phyloP scores from a whole-genome alignment of 257 asterid genomes.

The Solanum corneliomulleri region DNA sequence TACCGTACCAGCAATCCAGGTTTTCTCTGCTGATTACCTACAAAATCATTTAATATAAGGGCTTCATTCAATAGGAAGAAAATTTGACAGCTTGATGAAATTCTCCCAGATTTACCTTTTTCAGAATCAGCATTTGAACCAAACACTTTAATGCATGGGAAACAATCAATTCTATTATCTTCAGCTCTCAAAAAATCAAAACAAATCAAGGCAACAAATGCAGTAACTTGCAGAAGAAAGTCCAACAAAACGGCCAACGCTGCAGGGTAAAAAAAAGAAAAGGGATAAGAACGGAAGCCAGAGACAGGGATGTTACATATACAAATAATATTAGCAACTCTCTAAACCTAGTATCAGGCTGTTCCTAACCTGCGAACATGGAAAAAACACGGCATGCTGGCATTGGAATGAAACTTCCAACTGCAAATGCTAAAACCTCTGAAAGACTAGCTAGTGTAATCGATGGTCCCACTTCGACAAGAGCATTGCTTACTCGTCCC shows the following conservation, averaged over 20 bases:
- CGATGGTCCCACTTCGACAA: conserved; percentile 98
- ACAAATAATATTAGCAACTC: not conserved
- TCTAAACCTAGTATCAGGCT: not conserved
- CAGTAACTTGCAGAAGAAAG: conserved; percentile 95
- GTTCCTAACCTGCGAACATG: conserved; percentile 86
- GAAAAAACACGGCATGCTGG: conserved; percentile 98
- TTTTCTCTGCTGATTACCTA: conserved; percentile 62
- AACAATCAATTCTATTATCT: conserved; percentile 83
- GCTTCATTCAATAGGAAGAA: conserved; percentile 1
- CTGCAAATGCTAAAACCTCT: conserved; percentile 99
- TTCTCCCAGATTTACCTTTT: conserved; percentile 36
- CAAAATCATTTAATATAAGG: conserved; percentile 14
- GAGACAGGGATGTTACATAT: not conserved
- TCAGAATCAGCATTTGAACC: conserved; percentile 54
- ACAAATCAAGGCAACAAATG: conserved; percentile 91
- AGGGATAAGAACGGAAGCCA: conserved; percentile 6
- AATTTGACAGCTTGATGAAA: not conserved
- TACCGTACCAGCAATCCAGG: conserved; percentile 79
- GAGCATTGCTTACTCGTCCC: conserved; percentile 93
- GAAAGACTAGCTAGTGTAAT: conserved; percentile 91
- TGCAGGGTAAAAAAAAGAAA: conserved; percentile 24
- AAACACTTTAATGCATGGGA: conserved; percentile 67
- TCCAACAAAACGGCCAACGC: conserved; percentile 98
- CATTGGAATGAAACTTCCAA: conserved; percentile 96
- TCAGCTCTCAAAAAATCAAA: conserved; percentile 94